Evolutionary conservation across 2,329 filamentous ascomycete genomes (phyloP), one percentile per base, ranked within the genome.

Genomic region (Fusarium fracticaudum): DNA sequence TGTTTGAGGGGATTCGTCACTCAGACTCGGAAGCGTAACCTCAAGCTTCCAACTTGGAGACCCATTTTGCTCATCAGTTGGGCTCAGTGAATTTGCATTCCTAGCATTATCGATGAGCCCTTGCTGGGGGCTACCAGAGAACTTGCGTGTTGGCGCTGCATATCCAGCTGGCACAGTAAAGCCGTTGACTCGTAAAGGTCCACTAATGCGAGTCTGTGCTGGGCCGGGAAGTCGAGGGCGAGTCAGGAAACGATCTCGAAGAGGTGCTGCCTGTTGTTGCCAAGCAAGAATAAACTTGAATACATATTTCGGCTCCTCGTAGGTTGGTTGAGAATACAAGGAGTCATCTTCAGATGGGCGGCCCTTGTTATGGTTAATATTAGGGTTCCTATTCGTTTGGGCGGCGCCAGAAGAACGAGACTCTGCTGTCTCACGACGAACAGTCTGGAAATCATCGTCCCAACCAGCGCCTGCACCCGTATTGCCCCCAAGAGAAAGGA

Each of bases 201-300:
- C 81, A 33, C 82, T 85, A 17, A 95, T 84, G 65, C 90, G 88
- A 18, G 87, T 85, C 76, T 96, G 93, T 0, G 94, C 93, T 1
- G 92, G 89, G 7, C 87, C 86, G 1, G 94, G 94, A 8, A 96
- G 87, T 18, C 91, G 87, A 4, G 94, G 93, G 10, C 90, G 88
- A 29, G 86, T 87, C 26, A 95, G 85, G n/a, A 92, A 87, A 7
- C 91, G 89, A 45, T 92, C 89, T 7, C 88, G 88, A 1, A 85
- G 84, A 60, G 88, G 86, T 71, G 88, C 86, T 26, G 86, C 81
- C 31, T 88, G 88, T 55, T 87, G 83, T 45, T 91, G 86, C 87
- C 89, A 92, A 68, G 92, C 91, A 5, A 95, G 86, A 15, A 91
- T 90, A 78, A 95, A 95, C 71, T 91, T 93, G 85, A 95, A 95